These are phyloP conservation scores for Leishmania tropica DNA, from an alignment of 208 protist genomes.

Conservation along the genomic window DNA sequence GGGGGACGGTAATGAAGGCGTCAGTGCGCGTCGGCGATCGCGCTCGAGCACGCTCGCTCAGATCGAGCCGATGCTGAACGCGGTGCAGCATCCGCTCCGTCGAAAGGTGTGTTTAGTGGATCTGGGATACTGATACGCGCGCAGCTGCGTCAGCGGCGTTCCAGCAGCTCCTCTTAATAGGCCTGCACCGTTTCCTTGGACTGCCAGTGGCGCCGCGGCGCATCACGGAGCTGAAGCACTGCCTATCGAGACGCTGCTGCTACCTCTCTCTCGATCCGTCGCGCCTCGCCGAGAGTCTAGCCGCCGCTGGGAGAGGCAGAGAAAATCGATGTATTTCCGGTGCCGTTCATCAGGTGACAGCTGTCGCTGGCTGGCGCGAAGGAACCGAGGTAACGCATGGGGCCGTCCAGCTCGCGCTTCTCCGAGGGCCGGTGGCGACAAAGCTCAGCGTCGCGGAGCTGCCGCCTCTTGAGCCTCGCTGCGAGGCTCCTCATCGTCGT, in stretches of 20 bases:
- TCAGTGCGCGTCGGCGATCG: not conserved
- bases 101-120: not conserved
- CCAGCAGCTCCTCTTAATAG: slow-evolving; percentile 27
- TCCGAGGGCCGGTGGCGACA: slow-evolving; percentile 13
- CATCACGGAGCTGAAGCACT: slow-evolving; percentile 2
- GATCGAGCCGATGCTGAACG: not conserved
- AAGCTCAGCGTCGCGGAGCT: slow-evolving; percentile 6
- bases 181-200: slow-evolving; percentile 23
- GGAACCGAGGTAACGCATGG: slow-evolving; percentile 11
- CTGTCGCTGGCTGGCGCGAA: not conserved
- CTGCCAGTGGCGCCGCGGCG: slow-evolving; percentile 8
- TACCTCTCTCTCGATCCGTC: not conserved
- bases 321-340: not conserved
- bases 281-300: not conserved
- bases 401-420: slow-evolving; percentile 19
- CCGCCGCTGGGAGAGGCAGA: not conserved
- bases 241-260: not conserved
- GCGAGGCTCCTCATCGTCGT: slow-evolving; percentile 3
- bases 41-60: not conserved
- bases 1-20: not conserved
- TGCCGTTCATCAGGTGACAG: not conserved
- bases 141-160: slow-evolving; percentile 11
- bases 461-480: slow-evolving; percentile 6
- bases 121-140: not conserved
- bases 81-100: slow-evolving; percentile 5